Percentiles rank a stretch among this genome's conserved stretches.
phyloP scores from a whole-genome alignment of 2,329 filamentous ascomycete species.

The Hirsutella rhossiliensis region DNA sequence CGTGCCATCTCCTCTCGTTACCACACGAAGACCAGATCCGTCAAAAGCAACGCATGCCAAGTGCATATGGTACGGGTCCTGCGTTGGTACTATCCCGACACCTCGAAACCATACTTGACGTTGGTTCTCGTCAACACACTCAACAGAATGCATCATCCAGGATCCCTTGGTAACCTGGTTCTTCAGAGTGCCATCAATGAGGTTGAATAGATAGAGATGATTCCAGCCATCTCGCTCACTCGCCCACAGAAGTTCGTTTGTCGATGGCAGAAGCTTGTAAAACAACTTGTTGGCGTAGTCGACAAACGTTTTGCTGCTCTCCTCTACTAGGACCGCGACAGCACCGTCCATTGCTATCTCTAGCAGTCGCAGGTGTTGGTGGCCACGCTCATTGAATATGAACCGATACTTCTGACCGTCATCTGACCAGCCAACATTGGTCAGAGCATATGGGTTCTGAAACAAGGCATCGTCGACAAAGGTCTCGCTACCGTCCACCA shows the following conservation, averaged over 20 bases:
- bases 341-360: slow-evolving; percentile 6
- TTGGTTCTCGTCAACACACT: slow-evolving; percentile 8
- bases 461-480: slow-evolving; percentile 11
- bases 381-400: slow-evolving; percentile 15
- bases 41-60: slow-evolving; percentile 13
- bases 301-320: slow-evolving; percentile 14
- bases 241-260: slow-evolving; percentile 14
- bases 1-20: slow-evolving; percentile 15
- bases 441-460: slow-evolving; percentile 10
- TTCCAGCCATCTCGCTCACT: slow-evolving; percentile 17
- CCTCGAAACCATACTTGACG: slow-evolving; percentile 10
- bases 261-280: slow-evolving; percentile 1
- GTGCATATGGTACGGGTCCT: slow-evolving; percentile 16
- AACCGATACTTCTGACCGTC: slow-evolving; percentile 13
- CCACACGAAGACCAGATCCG: slow-evolving; percentile 11
- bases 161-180: slow-evolving; percentile 13
- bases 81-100: slow-evolving; percentile 7
- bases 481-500: slow-evolving; percentile 9
- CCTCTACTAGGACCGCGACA: slow-evolving; percentile 10
- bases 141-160: slow-evolving; percentile 13
- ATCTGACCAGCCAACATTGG: slow-evolving; percentile 12
- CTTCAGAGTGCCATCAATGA: slow-evolving; percentile 2
- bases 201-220: slow-evolving; percentile 14
- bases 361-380: slow-evolving; percentile 11
- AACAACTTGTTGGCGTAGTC: slow-evolving; percentile 6